These are phyloP conservation scores for Aspergillus neotritici DNA, from an alignment of 2,329 filamentous ascomycete species.

Conservation along the genomic window DNA sequence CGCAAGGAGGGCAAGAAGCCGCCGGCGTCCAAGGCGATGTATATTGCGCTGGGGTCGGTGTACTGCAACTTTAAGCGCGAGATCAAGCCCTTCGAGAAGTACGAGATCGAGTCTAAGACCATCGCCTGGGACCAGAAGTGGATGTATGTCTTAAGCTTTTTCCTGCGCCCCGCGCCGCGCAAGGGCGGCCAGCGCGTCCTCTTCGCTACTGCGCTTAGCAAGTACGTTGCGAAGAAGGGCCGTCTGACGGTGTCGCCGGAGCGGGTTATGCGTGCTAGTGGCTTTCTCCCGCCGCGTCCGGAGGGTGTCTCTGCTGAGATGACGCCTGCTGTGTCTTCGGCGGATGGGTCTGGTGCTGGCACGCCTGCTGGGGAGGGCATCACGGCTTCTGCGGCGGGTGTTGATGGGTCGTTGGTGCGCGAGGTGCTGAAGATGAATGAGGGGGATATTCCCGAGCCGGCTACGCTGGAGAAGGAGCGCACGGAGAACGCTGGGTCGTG, in stretches of 20 bases:
- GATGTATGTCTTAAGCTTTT: conserved; percentile 71
- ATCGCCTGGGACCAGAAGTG: conserved; percentile 76
- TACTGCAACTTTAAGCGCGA: conserved; percentile 69
- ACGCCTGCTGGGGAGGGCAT: conserved; percentile 32
- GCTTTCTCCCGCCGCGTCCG: conserved; percentile 68
- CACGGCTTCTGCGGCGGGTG: conserved; percentile 23
- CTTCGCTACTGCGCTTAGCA: conserved; percentile 66
- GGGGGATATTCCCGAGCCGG: conserved; percentile 23
- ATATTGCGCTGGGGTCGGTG: conserved; percentile 66
- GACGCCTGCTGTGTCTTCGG: neutral
- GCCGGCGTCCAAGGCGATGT: conserved; percentile 46
- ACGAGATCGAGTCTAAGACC: conserved; percentile 68
- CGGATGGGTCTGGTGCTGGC: conserved; percentile 25
- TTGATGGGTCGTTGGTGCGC: conserved; percentile 32
- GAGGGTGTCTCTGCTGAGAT: conserved; percentile 43
- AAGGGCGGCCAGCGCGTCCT: conserved; percentile 57
- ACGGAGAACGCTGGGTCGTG: conserved; percentile 28
- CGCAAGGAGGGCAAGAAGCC: conserved; percentile 50
- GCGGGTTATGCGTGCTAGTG: conserved; percentile 63
- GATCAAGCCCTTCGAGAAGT: conserved; percentile 62
- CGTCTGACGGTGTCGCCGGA: conserved; percentile 80
- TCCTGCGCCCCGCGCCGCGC: conserved; percentile 50
- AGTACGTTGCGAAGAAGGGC: conserved; percentile 78
- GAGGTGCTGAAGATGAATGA: conserved; percentile 34
- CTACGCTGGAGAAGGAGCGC: conserved; percentile 27